Evolutionary conservation across 768 basidiomycete genomes (phyloP).

Genomic region (Nevesoporus exiguus): DNA sequence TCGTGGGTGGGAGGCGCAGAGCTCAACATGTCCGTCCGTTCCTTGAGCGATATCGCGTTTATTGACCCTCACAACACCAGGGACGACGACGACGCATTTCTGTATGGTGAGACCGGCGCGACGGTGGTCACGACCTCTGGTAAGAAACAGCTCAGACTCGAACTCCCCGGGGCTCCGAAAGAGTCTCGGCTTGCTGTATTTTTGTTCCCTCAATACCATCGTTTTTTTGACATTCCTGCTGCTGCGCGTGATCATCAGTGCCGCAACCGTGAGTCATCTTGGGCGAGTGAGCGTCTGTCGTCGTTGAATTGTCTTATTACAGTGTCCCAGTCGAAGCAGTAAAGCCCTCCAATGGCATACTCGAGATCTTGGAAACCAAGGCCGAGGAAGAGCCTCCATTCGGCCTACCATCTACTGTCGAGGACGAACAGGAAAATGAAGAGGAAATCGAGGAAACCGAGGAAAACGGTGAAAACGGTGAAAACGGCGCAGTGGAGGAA

Average conservation of each 20-base stretch:
- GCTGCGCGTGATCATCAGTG: slow-evolving; percentile 45
- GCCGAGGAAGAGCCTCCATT: slow-evolving; percentile 36
- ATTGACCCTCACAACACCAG: slow-evolving; percentile 35
- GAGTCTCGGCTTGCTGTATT: slow-evolving; percentile 34
- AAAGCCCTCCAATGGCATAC: slow-evolving; percentile 45
- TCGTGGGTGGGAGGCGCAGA: slow-evolving; percentile 16
- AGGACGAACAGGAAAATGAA: slow-evolving; percentile 28
- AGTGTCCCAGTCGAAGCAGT: slow-evolving; percentile 42
- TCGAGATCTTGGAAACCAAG: slow-evolving; percentile 49
- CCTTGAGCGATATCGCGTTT: slow-evolving; percentile 12
- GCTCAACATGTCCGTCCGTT: slow-evolving; percentile 29
- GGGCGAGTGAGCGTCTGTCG: slow-evolving; percentile 21
- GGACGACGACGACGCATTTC: slow-evolving; percentile 81
- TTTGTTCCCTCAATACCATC: slow-evolving; percentile 36
- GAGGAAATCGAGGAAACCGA: slow-evolving; percentile 7
- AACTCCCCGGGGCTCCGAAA: slow-evolving; percentile 23
- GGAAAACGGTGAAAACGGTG: slow-evolving; percentile 36
- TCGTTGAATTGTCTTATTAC: slow-evolving; percentile 22
- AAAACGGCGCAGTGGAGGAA: slow-evolving; percentile 41
- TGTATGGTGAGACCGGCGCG: slow-evolving; percentile 59
- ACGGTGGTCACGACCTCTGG: slow-evolving; percentile 39
- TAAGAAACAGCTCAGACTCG: slow-evolving; percentile 38
- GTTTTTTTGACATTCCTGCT: slow-evolving; percentile 37
- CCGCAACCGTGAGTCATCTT: slow-evolving; percentile 59
- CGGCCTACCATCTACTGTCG: slow-evolving; percentile 20